Conservation (phyloP, 306 rosid species). For the Mimosa bimucronata region DNA sequence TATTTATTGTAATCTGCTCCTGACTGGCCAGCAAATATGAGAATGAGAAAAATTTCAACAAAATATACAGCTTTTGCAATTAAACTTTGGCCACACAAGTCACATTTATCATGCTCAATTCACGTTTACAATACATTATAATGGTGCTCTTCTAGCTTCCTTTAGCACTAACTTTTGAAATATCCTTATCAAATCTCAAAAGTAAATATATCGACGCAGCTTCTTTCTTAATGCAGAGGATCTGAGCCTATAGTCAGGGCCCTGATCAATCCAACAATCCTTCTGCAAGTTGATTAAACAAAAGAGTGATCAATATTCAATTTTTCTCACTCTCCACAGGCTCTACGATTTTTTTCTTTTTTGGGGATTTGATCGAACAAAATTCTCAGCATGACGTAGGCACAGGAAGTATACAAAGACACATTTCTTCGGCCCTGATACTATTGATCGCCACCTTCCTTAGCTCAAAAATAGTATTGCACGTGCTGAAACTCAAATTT, state of each 20-base stretch:
- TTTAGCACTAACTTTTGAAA: neutral
- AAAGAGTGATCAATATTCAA: neutral
- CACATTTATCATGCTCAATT: conserved; percentile 11
- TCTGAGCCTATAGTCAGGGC: neutral
- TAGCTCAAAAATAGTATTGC: neutral
- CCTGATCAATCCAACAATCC: conserved; percentile 18
- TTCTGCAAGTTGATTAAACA: neutral
- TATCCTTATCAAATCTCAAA: neutral
- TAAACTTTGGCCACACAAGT: conserved; percentile 61
- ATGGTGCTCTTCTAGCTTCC: neutral
- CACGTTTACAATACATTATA: conserved; percentile 14
- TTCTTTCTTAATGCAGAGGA: neutral
- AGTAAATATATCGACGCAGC: neutral
- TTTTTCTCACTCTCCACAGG: neutral
- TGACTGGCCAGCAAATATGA: conserved; percentile 63
- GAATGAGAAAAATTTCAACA: conserved; percentile 75
- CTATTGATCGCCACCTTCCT: neutral
- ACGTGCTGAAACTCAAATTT: neutral
- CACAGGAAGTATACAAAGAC: neutral
- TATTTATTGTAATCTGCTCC: neutral
- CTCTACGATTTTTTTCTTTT: neutral
- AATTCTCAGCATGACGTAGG: neutral
- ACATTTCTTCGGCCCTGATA: neutral
- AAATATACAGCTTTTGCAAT: conserved; percentile 71
- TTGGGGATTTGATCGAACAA: neutral